These are phyloP conservation scores for Aureobasidium sp. DNA, from an alignment of 2,329 filamentous ascomycete species.

Conservation along the genomic window DNA sequence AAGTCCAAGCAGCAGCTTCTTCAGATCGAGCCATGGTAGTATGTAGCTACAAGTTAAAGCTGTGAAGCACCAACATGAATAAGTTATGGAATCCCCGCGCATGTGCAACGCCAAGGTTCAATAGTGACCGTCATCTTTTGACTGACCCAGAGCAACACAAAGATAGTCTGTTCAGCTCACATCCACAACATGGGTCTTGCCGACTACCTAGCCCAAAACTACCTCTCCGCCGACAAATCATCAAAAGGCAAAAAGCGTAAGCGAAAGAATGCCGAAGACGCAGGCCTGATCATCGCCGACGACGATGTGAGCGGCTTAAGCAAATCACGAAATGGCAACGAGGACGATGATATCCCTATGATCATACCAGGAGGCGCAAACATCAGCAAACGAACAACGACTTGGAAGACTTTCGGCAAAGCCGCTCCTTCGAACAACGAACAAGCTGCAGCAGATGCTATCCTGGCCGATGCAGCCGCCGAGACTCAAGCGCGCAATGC, in stretches of 20 bases:
- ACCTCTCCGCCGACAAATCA: conserved; percentile 60
- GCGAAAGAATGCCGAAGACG: conserved; percentile 33
- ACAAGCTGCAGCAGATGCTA: conserved; percentile 54
- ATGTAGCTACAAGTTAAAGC: background rate
- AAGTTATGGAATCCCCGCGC: background rate
- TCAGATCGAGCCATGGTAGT: conserved; percentile 61
- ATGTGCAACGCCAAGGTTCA: conserved; percentile 5
- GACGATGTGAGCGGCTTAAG: conserved; percentile 50
- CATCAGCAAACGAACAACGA: conserved; percentile 71
- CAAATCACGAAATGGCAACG: conserved; percentile 37
- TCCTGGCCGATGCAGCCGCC: conserved; percentile 29
- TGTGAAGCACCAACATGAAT: background rate
- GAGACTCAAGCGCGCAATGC: conserved; percentile 25
- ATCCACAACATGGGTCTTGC: conserved; percentile 54
- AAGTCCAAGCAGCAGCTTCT: conserved; percentile 67
- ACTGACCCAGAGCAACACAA: background rate
- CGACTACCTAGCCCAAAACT: conserved; percentile 84
- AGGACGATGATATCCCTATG: conserved; percentile 48
- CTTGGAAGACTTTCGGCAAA: conserved; percentile 67
- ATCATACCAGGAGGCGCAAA: conserved; percentile 46
- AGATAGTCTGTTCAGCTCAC: background rate
- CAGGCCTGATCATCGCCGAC: conserved; percentile 42
- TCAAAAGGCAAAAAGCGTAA: conserved; percentile 48
- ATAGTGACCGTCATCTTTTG: background rate
- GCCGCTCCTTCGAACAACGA: conserved; percentile 43